A percentile compares a stretch with the other conserved stretches of the same genome.
These are phyloP conservation scores for Phenoliferia sp. DNA, from an alignment of 1,284 basidiomycete species.

Conservation along the genomic window DNA sequence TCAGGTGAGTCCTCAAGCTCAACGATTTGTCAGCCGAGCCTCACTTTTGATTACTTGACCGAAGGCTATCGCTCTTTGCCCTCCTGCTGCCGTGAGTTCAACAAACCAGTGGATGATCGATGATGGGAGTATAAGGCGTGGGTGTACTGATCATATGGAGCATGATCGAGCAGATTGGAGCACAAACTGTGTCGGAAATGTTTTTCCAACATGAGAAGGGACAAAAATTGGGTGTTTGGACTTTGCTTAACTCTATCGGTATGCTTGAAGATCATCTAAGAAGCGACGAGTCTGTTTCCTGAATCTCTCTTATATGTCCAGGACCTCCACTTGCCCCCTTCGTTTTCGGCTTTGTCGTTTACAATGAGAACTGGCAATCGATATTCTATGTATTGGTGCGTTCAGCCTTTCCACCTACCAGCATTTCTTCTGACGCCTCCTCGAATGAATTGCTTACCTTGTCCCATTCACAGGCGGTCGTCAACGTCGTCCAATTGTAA, in stretches of 20 bases:
- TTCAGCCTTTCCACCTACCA: no score
- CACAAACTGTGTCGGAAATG: constrained; percentile 19
- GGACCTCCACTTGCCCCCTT: constrained; percentile 1
- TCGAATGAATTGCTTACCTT: no score
- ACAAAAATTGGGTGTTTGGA: constrained; percentile 21
- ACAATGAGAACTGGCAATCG: constrained; percentile 13
- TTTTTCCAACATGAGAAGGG: constrained; percentile 29
- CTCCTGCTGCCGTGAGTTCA: not conserved
- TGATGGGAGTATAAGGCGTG: no score
- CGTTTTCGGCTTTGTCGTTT: constrained; percentile 11
- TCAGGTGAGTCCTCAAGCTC: no score
- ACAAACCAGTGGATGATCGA: not conserved
- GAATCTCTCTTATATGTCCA: not conserved
- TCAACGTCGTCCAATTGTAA: constrained; percentile 16
- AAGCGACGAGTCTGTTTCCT: no score
- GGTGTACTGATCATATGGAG: constrained; percentile 8
- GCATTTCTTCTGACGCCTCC: no score
- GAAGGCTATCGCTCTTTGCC: constrained; percentile 20
- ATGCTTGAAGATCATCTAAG: no score
- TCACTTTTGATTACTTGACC: no score
- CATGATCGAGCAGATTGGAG: constrained; percentile 15
- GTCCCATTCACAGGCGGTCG: no score
- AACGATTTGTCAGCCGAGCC: no score
- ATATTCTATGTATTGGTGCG: constrained; percentile 20
- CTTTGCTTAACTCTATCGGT: constrained; percentile 13